Percentiles rank a stretch among this genome's conserved stretches.
Evolutionary conservation across 768 basidiomycete species (phyloP).

Genomic region (Serendipita sp.): DNA sequence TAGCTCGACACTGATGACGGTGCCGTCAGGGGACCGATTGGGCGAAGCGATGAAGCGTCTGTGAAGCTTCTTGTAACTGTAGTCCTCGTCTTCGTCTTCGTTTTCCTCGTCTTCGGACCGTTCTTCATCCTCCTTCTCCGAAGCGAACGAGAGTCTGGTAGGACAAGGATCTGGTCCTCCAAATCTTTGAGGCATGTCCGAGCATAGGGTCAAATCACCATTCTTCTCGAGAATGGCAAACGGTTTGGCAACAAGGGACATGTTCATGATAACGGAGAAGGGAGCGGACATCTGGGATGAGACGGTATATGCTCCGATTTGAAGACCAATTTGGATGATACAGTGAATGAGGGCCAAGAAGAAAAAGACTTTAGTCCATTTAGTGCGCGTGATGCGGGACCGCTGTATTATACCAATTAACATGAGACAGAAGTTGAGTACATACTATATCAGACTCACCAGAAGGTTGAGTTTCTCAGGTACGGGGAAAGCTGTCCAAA

Average conservation of each 20-base stretch:
- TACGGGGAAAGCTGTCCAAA: not conserved
- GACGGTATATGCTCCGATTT: conserved; percentile 23
- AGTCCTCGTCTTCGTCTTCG: not conserved
- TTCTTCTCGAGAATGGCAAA: conserved; percentile 2
- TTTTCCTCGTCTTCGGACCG: not conserved
- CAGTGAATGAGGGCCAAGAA: conserved; percentile 52
- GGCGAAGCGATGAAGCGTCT: conserved; percentile 11
- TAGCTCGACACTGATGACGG: not conserved
- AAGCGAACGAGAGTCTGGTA: not conserved
- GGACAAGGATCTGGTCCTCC: not conserved
- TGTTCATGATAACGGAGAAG: not conserved
- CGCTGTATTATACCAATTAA: conserved; percentile 28
- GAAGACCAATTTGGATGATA: conserved; percentile 49
- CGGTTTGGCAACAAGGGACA: not conserved
- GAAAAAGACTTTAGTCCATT: conserved; percentile 49
- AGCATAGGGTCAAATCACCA: conserved; percentile 2
- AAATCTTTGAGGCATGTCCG: not conserved
- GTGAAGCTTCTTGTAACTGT: not conserved
- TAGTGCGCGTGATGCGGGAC: conserved; percentile 54
- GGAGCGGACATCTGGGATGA: not conserved
- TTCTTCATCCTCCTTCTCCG: no score
- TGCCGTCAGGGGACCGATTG: conserved; percentile 10
- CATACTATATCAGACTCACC: not conserved
- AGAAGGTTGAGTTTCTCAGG: not conserved
- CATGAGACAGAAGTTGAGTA: not conserved